Conservation (phyloP, 2,329 filamentous ascomycete species). For the Apiospora kogelbergensis region DNA sequence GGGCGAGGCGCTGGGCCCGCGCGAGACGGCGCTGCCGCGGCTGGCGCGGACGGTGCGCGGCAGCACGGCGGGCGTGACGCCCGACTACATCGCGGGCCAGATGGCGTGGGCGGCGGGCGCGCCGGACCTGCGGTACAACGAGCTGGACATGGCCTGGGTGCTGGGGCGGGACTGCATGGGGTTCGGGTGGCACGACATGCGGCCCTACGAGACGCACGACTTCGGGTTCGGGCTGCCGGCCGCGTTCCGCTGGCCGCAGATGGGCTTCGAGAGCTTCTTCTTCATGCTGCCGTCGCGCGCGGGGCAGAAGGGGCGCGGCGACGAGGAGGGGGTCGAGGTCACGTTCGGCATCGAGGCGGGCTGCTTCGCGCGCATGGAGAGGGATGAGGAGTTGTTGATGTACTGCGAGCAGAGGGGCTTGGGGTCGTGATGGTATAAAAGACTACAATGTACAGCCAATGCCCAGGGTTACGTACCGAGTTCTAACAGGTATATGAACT, state of each 20-base stretch:
- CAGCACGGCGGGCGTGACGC: background rate
- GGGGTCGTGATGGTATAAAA: background rate
- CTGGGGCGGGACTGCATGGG: conserved; percentile 6
- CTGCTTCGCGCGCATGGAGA: background rate
- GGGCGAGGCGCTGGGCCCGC: background rate
- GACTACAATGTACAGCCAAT: too few species aligned
- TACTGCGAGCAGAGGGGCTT: conserved; percentile 10
- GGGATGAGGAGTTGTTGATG: conserved; percentile 3
- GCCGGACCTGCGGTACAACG: conserved; percentile 8
- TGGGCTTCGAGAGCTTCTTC: conserved; percentile 11
- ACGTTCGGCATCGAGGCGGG: conserved; percentile 6
- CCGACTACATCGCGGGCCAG: background rate
- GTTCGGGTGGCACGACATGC: conserved; percentile 9
- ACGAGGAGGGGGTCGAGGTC: conserved; percentile 8
- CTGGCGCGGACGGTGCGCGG: conserved; percentile 6
- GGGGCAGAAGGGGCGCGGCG: background rate
- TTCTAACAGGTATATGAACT: too few species aligned
- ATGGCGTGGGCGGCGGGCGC: background rate
- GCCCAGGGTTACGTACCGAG: too few species aligned
- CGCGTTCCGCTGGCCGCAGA: conserved; percentile 8
- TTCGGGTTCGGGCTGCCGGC: conserved; percentile 8
- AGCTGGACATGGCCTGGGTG: conserved; percentile 7
- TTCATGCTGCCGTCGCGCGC: conserved; percentile 6
- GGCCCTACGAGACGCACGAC: conserved; percentile 4
- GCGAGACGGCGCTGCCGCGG: background rate